phyloP scores from a whole-genome alignment of 2,329 filamentous ascomycete species.

The Fusarium buxicola region DNA sequence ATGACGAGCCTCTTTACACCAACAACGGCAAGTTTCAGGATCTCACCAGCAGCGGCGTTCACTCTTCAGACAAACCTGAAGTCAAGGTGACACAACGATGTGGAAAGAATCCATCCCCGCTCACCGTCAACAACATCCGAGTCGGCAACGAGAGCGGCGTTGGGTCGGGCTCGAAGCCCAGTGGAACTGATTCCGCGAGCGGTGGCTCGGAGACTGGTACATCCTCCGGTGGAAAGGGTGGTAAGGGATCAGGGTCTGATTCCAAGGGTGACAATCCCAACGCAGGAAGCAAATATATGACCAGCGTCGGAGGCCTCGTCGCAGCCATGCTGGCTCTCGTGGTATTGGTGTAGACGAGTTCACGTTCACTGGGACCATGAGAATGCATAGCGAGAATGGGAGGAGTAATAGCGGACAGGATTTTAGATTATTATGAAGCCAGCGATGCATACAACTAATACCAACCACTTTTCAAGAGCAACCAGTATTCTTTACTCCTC shows the following conservation, averaged over 20 bases:
- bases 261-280: conserved; percentile 22
- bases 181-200: background rate
- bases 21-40: conserved; percentile 33
- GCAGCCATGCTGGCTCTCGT: conserved; percentile 18
- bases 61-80: conserved; percentile 25
- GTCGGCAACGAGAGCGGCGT: conserved; percentile 25
- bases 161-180: conserved; percentile 10
- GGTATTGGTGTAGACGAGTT: conserved; percentile 5
- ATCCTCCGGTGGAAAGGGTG: background rate
- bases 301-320: conserved; percentile 20
- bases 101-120: conserved; percentile 20
- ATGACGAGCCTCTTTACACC: conserved; percentile 24
- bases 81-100: conserved; percentile 32
- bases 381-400: conserved; percentile 3
- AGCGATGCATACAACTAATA: conserved; percentile 8
- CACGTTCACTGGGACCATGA: background rate
- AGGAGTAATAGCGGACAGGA: background rate
- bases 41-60: conserved; percentile 25
- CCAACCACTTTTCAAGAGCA: background rate
- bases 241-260: conserved; percentile 1
- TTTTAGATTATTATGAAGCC: background rate
- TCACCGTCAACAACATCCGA: conserved; percentile 28
- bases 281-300: conserved; percentile 11
- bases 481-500: too few species aligned
- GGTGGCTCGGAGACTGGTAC: conserved; percentile 7